Evolutionary conservation across 1,284 basidiomycete genomes (phyloP).

Genomic region (Irpex rosettiformis): DNA sequence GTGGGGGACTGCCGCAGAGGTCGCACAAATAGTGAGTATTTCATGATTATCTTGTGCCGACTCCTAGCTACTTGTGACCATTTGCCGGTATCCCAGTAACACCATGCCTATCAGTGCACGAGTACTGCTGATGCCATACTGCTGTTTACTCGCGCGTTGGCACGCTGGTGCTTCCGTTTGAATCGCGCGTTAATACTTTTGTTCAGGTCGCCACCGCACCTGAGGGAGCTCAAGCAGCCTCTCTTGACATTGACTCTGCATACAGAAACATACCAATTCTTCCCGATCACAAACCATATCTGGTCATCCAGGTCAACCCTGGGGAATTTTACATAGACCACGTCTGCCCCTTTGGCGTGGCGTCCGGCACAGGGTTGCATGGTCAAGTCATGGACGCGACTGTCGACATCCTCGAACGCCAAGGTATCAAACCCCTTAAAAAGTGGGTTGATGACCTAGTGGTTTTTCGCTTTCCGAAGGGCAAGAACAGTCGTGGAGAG

Average conservation of each 20-base stretch:
- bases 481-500: conserved; percentile 18
- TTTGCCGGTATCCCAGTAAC: no score
- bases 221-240: conserved; percentile 29
- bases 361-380: conserved; percentile 26
- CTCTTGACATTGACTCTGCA: conserved; percentile 31
- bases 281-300: neutral
- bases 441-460: neutral
- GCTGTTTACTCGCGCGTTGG: neutral
- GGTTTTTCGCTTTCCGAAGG: neutral
- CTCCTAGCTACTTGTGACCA: no score
- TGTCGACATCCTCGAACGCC: conserved; percentile 26
- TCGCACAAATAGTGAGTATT: conserved; percentile 32
- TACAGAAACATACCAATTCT: conserved; percentile 28
- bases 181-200: neutral
- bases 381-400: conserved; percentile 30
- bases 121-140: neutral
- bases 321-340: conserved; percentile 28
- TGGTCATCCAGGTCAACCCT: conserved; percentile 23
- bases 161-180: neutral
- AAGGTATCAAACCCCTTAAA: neutral
- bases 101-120: no score
- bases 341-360: conserved; percentile 28
- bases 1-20: conserved; percentile 25
- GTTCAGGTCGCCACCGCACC: conserved; percentile 29
- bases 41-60: neutral